These are phyloP conservation scores for Debaryomyces coudertii DNA, from an alignment of 1,139 yeast genomes.

Conservation along the genomic window DNA sequence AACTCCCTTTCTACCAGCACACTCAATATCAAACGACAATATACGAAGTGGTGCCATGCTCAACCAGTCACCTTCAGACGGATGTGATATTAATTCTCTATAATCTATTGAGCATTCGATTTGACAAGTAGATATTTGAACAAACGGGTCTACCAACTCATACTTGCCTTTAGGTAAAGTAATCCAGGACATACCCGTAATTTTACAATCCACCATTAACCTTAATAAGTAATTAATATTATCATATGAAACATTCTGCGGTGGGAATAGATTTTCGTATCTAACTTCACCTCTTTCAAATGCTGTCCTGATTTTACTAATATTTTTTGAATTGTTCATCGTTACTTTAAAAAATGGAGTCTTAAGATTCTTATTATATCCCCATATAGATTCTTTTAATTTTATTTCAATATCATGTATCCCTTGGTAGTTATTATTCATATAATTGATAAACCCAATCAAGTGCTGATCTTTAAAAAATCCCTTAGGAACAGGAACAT, in stretches of 20 bases:
- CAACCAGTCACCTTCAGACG: conserved; percentile 92
- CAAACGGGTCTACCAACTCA: conserved; percentile 36
- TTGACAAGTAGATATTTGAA: conserved; percentile 75
- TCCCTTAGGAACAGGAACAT: conserved; percentile 87
- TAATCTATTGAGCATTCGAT: conserved; percentile 76
- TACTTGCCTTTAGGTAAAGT: conserved; percentile 82
- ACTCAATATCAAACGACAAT: conserved; percentile 94
- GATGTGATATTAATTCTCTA: conserved; percentile 71
- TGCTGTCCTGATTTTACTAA: conserved; percentile 69
- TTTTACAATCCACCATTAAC: conserved; percentile 88
- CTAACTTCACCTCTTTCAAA: conserved; percentile 86
- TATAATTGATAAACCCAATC: conserved; percentile 47
- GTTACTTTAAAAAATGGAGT: conserved; percentile 79
- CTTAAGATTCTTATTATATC: conserved; percentile 77
- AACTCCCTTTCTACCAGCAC: conserved; percentile 96
- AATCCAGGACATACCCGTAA: conserved; percentile 98
- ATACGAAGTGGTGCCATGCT: conserved; percentile 93
- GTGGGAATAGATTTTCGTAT: conserved; percentile 62
- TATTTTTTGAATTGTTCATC: conserved; percentile 64
- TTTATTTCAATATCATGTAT: conserved; percentile 64
- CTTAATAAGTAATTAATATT: conserved; percentile 84
- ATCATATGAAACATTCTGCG: conserved; percentile 75
- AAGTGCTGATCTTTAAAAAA: conserved; percentile 61
- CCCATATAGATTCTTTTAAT: conserved; percentile 90
- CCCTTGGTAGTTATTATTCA: conserved; percentile 57